Percentiles rank a stretch among this genome's conserved stretches.
Evolutionary conservation across 2,329 filamentous ascomycete genomes (phyloP).

Genomic region (Xylariaceae sp.): DNA sequence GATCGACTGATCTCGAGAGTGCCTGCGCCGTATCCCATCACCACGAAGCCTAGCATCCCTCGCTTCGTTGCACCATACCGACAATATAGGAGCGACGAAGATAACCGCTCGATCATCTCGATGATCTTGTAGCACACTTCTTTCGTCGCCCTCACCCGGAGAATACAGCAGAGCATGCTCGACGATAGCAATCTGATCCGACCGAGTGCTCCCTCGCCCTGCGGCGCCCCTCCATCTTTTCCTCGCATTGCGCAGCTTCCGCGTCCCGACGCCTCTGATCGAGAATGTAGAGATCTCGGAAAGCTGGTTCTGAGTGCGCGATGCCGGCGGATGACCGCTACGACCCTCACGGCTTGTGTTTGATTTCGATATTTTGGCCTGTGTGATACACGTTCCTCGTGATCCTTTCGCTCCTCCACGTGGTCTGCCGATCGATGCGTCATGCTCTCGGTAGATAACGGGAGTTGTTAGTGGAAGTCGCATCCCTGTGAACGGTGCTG

Average conservation of each 20-base stretch:
- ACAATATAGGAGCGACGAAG: background rate
- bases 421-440: conserved; percentile 6
- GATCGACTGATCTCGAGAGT: conserved; percentile 16
- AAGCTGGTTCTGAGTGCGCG: conserved; percentile 9
- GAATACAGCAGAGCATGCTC: conserved; percentile 11
- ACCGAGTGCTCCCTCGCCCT: conserved; percentile 13
- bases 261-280: conserved; percentile 17
- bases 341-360: conserved; percentile 13
- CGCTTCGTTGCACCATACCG: conserved; percentile 2
- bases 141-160: background rate
- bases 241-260: conserved; percentile 14
- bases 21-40: conserved; percentile 9
- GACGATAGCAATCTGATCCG: conserved; percentile 19
- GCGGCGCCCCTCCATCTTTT: conserved; percentile 14
- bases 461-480: conserved; percentile 1
- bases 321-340: conserved; percentile 11
- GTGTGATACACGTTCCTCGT: conserved; percentile 1
- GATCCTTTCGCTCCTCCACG: conserved; percentile 1
- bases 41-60: conserved; percentile 4
- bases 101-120: conserved; percentile 11
- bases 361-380: conserved; percentile 7
- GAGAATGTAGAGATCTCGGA: conserved; percentile 16
- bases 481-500: conserved; percentile 5
- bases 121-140: conserved; percentile 13
- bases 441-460: conserved; percentile 2